These are phyloP conservation scores for Aspergillus uvarum DNA, from an alignment of 2,329 filamentous ascomycete genomes.

Conservation along the genomic window DNA sequence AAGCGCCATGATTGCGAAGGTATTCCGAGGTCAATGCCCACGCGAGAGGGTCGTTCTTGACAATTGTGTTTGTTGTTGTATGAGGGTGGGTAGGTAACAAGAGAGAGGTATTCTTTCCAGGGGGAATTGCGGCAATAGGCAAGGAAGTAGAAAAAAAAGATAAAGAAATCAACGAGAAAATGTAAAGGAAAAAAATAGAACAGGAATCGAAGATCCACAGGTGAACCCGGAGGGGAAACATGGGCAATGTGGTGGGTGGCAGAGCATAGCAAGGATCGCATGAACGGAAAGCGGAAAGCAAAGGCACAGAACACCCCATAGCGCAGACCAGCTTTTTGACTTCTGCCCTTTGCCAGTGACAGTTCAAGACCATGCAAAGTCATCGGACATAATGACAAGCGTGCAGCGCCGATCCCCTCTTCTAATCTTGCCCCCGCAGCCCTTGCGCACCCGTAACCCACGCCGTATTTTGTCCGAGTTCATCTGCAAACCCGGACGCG, in stretches of 20 bases:
- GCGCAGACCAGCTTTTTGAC: background rate
- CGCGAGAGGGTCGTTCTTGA: slow-evolving; percentile 16
- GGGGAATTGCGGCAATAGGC: slow-evolving; percentile 27
- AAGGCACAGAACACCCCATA: background rate
- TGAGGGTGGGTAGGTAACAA: slow-evolving; percentile 18
- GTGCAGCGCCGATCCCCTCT: slow-evolving; percentile 1
- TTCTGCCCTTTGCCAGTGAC: background rate
- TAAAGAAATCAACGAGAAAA: slow-evolving; percentile 23
- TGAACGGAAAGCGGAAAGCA: background rate
- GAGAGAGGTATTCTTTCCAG: slow-evolving; percentile 29
- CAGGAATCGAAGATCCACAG: slow-evolving; percentile 18
- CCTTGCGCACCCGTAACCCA: slow-evolving; percentile 14
- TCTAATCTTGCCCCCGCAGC: slow-evolving; percentile 4
- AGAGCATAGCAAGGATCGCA: background rate
- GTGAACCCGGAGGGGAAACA: slow-evolving; percentile 16
- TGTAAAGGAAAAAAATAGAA: slow-evolving; percentile 16
- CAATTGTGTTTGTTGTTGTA: slow-evolving; percentile 8
- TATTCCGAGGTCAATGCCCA: slow-evolving; percentile 16
- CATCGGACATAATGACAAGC: background rate
- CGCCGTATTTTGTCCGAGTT: slow-evolving; percentile 10
- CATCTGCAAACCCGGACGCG: slow-evolving; percentile 24
- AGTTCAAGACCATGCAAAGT: background rate
- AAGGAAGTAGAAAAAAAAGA: slow-evolving; percentile 20
- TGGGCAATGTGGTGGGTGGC: slow-evolving; percentile 9
- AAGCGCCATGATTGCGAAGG: slow-evolving; percentile 14